Conservation (phyloP, 352 stramenopile genomes). For the Albugo candida region DNA sequence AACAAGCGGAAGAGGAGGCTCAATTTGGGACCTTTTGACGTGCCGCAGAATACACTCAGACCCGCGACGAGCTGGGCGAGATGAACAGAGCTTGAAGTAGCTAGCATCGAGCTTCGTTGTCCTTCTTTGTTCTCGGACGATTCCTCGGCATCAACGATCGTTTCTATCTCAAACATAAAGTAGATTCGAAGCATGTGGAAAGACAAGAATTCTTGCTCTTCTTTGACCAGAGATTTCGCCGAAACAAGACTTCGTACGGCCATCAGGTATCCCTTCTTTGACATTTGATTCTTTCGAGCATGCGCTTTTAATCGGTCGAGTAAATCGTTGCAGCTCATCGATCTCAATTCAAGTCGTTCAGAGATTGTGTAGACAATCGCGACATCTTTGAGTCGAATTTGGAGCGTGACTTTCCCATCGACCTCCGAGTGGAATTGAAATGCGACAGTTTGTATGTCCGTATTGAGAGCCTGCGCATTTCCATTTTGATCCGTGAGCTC, state of each 20-base stretch:
- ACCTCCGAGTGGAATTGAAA: constrained; percentile 28
- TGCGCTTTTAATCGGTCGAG: constrained; percentile 52
- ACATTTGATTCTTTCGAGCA: constrained; percentile 38
- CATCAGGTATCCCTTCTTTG: constrained; percentile 52
- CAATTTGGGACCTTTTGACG: constrained; percentile 90
- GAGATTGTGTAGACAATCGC: constrained; percentile 77
- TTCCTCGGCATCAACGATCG: constrained; percentile 17
- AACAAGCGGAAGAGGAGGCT: constrained; percentile 73
- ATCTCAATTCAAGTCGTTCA: constrained; percentile 64
- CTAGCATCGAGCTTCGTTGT: constrained; percentile 6
- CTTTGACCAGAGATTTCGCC: constrained; percentile 44
- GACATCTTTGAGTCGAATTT: constrained; percentile 70
- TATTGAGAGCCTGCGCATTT: background rate
- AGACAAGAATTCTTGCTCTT: constrained; percentile 76
- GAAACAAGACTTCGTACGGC: constrained; percentile 60
- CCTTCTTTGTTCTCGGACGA: constrained; percentile 12
- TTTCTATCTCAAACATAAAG: constrained; percentile 65
- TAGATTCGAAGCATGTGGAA: constrained; percentile 74
- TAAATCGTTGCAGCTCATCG: constrained; percentile 36
- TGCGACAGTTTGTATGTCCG: constrained; percentile 32
- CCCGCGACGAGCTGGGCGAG: constrained; percentile 55
- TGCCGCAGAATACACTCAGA: constrained; percentile 86
- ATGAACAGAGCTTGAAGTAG: constrained; percentile 38
- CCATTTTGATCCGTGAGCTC: background rate
- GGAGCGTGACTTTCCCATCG: constrained; percentile 41